These are phyloP conservation scores for Penicillium sp. DNA, from an alignment of 2,329 filamentous ascomycete genomes.

Conservation along the genomic window DNA sequence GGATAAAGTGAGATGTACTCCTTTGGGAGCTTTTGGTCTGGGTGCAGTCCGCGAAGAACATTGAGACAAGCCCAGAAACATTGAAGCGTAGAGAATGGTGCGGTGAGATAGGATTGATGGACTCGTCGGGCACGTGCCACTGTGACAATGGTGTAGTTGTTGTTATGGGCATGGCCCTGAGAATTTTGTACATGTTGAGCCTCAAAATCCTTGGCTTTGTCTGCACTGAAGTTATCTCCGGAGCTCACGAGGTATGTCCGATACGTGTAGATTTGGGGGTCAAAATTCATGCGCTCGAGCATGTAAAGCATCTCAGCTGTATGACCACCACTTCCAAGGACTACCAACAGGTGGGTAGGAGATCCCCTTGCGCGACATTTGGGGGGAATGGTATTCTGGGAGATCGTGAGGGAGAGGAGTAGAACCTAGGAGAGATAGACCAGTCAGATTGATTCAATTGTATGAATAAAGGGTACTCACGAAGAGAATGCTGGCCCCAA, in stretches of 20 bases:
- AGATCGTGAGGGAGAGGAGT: slow-evolving; percentile 26
- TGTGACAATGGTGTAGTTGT: slow-evolving; percentile 58
- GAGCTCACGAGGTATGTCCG: slow-evolving; percentile 79
- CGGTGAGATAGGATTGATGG: slow-evolving; percentile 74
- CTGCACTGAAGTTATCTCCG: slow-evolving; percentile 70
- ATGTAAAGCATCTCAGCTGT: slow-evolving; percentile 92
- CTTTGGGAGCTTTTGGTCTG: slow-evolving; percentile 30
- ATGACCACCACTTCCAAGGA: slow-evolving; percentile 91
- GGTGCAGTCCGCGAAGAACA: slow-evolving; percentile 49
- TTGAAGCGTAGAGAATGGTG: slow-evolving; percentile 65
- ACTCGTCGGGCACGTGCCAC: slow-evolving; percentile 77
- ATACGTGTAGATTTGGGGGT: slow-evolving; percentile 53
- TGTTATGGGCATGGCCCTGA: slow-evolving; percentile 10
- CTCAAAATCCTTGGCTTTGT: slow-evolving; percentile 65
- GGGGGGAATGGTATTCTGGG: slow-evolving; percentile 30
- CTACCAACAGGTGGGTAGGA: slow-evolving; percentile 66
- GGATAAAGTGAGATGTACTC: slow-evolving; percentile 52
- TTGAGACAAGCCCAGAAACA: slow-evolving; percentile 64
- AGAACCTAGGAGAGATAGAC: slow-evolving; percentile 22
- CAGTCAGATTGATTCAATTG: slow-evolving; percentile 10
- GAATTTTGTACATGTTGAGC: slow-evolving; percentile 26
- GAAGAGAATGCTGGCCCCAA: not conserved
- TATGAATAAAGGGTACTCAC: not conserved
- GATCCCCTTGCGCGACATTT: slow-evolving; percentile 29
- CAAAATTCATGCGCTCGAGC: slow-evolving; percentile 59